Percentiles rank a stretch among this genome's conserved stretches.
phyloP scores from a whole-genome alignment of 179 eudicot species.

The Spinacia oleracea region DNA sequence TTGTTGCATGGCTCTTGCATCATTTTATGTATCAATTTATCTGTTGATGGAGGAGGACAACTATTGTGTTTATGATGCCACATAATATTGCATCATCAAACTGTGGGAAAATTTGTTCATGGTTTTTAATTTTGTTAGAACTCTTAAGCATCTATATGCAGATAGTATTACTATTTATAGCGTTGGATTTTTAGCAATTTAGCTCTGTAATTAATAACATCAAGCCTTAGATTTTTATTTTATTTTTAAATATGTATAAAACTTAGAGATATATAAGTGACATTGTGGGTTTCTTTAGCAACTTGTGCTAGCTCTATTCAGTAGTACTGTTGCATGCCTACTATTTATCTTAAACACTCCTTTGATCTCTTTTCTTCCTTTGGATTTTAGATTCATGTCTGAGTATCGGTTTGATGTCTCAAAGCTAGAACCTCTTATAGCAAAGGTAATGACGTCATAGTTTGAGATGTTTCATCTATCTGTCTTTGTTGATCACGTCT shows the following conservation, averaged over 20 bases:
- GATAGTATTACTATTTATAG: background rate
- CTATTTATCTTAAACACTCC: background rate
- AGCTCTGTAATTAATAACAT: background rate
- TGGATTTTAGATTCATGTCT: constrained; percentile 51
- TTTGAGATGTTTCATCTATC: background rate
- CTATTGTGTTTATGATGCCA: background rate
- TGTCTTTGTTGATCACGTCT: background rate
- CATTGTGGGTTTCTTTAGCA: background rate
- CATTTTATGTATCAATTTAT: background rate
- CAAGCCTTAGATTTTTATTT: background rate
- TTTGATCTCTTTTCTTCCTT: constrained; percentile 7
- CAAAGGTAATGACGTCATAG: constrained; percentile 58
- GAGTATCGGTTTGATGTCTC: constrained; percentile 92
- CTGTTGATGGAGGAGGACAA: background rate
- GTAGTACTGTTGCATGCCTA: background rate
- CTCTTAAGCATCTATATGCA: background rate
- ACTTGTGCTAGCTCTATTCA: background rate
- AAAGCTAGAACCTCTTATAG: constrained; percentile 94
- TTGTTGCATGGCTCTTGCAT: background rate
- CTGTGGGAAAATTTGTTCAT: background rate
- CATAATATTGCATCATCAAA: background rate
- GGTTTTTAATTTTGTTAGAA: background rate
- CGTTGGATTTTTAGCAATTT: background rate
- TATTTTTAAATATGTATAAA: too few species aligned
- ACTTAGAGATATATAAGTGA: background rate